Evolutionary conservation across 1,284 basidiomycete genomes (phyloP).

Genomic region (Ganoderma multipileum): DNA sequence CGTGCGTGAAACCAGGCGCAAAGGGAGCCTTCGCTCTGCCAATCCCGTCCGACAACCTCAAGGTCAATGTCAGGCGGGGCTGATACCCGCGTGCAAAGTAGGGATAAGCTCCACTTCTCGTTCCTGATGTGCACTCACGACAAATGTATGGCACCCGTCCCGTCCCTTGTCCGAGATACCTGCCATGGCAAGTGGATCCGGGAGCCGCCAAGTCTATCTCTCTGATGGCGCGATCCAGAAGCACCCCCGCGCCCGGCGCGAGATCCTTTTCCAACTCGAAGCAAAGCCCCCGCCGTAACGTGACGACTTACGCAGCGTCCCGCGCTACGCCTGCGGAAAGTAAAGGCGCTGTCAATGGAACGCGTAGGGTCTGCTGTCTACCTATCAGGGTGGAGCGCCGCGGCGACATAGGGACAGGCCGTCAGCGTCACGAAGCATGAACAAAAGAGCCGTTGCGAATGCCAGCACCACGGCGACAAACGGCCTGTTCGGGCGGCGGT

Average conservation of each 20-base stretch:
- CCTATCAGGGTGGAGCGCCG: neutral
- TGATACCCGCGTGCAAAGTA: neutral
- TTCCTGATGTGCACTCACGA: neutral
- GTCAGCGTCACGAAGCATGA: neutral
- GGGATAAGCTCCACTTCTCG: neutral
- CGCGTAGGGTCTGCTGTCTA: neutral
- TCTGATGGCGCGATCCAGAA: conserved; percentile 4
- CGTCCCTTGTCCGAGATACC: neutral
- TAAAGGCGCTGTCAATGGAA: neutral
- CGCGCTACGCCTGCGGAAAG: neutral
- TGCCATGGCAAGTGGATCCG: too few relatives aligned
- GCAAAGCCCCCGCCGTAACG: neutral
- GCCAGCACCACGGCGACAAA: neutral
- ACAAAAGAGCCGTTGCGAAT: neutral
- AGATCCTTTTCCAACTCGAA: neutral
- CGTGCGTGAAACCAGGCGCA: neutral
- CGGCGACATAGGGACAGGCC: neutral
- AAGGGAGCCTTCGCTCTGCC: neutral
- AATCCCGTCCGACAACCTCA: neutral
- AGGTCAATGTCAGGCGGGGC: neutral
- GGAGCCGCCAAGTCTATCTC: neutral
- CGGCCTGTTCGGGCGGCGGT: neutral
- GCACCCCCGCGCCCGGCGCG: neutral
- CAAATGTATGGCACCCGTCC: neutral
- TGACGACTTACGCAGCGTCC: neutral